Evolutionary conservation across 495 filamentous ascomycete genomes (phyloP).

Genomic region (Penicillium psychrofluorescens): DNA sequence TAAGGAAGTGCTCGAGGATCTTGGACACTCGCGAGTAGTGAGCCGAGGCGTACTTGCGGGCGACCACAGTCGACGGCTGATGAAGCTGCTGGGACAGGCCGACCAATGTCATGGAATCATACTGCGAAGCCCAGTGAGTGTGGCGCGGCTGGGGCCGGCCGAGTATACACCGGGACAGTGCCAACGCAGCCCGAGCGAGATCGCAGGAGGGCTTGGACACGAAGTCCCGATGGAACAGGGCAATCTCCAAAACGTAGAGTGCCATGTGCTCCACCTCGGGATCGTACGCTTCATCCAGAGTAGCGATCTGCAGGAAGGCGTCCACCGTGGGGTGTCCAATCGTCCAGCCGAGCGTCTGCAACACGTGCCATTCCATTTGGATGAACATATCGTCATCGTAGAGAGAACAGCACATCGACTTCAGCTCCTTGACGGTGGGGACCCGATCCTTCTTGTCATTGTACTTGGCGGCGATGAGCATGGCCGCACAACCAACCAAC

Average conservation of each 20-base stretch:
- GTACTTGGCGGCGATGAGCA: conserved; percentile 97
- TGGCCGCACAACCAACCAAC: conserved; percentile 89
- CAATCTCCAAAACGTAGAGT: conserved; percentile 87
- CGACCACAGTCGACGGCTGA: conserved; percentile 76
- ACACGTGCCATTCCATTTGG: conserved; percentile 99
- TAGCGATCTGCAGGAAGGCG: conserved; percentile 73
- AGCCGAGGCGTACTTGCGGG: conserved; percentile 78
- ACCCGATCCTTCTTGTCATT: conserved; percentile 97
- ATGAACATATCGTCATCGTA: conserved; percentile 99
- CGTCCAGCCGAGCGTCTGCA: conserved; percentile 94
- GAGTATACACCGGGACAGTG: conserved; percentile 80
- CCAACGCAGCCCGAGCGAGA: conserved; percentile 80
- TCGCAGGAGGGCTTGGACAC: conserved; percentile 83
- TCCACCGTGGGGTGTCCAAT: conserved; percentile 95
- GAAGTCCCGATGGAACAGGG: conserved; percentile 92
- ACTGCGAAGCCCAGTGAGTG: conserved; percentile 72
- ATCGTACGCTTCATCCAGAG: conserved; percentile 59
- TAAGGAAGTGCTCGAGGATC: conserved; percentile 79
- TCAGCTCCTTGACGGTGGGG: conserved; percentile 88
- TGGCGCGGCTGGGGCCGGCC: conserved; percentile 66
- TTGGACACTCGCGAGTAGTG: conserved; percentile 76
- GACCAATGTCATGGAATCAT: conserved; percentile 72
- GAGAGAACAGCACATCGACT: conserved; percentile 96
- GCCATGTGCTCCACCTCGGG: conserved; percentile 91
- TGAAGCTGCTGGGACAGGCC: conserved; percentile 80